Conservation (phyloP, 441 rosid genomes). For the Cnidoscolus chayamansa region DNA sequence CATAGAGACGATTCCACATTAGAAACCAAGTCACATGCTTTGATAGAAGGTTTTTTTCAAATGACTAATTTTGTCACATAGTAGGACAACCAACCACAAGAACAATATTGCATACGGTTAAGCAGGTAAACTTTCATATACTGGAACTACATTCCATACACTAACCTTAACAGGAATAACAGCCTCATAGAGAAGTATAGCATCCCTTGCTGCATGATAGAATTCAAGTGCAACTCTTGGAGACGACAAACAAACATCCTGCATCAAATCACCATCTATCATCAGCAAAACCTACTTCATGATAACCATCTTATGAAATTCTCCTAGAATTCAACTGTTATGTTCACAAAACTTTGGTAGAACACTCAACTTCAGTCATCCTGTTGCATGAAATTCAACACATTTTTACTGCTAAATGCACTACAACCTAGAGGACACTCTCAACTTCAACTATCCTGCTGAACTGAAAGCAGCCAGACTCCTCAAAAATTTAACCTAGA, state of each 20-base stretch:
- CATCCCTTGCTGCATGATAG: conserved; percentile 83
- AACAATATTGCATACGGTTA: not conserved
- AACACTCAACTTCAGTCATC: conserved; percentile 1
- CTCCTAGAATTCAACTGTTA: not conserved
- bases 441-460: not conserved
- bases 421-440: not conserved
- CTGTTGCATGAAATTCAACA: not conserved
- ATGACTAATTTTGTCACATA: not conserved
- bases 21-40: not conserved
- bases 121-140: conserved; percentile 7
- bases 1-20: not conserved
- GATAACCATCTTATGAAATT: not conserved
- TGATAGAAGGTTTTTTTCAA: not conserved
- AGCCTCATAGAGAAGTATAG: conserved; percentile 86
- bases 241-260: conserved; percentile 90
- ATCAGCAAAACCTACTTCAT: conserved; percentile 12
- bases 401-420: not conserved
- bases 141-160: conserved; percentile 23
- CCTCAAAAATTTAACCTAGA: not conserved
- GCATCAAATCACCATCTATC: conserved; percentile 28
- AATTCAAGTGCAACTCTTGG: conserved; percentile 83
- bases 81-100: not conserved
- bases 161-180: conserved; percentile 90
- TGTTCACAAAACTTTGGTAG: not conserved
- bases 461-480: not conserved